phyloP scores from a whole-genome alignment of 164 flowering plant genomes.

The Hamamelis virginiana region DNA sequence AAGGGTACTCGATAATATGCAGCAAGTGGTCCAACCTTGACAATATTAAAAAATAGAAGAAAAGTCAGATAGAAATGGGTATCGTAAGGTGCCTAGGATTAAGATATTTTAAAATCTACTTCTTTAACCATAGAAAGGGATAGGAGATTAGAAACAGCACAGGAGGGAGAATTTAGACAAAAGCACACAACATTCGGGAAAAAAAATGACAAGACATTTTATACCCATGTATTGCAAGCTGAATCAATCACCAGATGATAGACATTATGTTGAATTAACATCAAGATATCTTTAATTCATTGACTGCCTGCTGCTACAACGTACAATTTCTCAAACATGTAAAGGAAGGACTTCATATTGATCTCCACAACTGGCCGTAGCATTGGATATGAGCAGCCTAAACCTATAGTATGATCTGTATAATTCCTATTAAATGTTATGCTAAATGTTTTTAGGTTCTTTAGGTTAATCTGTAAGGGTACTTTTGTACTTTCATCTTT shows the following conservation, averaged over 20 bases:
- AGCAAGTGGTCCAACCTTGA: constrained; percentile 93
- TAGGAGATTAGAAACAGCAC: neutral
- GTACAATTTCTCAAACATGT: neutral
- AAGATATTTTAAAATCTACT: neutral
- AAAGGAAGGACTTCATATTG: neutral
- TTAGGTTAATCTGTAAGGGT: too few relatives aligned
- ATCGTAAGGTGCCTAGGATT: too few relatives aligned
- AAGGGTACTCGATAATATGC: constrained; percentile 91
- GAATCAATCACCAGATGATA: constrained; percentile 1
- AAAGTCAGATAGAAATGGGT: neutral
- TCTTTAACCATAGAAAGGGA: neutral
- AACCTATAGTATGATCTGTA: neutral
- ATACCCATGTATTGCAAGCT: neutral
- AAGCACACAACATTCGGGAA: neutral
- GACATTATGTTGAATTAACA: neutral
- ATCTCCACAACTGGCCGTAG: neutral
- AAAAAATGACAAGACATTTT: neutral
- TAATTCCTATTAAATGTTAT: too few relatives aligned
- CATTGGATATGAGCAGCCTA: neutral
- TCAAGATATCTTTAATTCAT: neutral
- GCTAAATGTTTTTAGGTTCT: too few relatives aligned
- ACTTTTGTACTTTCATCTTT: too few relatives aligned
- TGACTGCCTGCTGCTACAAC: neutral
- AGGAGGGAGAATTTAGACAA: neutral
- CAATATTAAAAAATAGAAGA: constrained; percentile 15